Percentiles rank a stretch among this genome's conserved stretches.
Conservation (phyloP, 768 basidiomycete genomes). For the Chiua virens region DNA sequence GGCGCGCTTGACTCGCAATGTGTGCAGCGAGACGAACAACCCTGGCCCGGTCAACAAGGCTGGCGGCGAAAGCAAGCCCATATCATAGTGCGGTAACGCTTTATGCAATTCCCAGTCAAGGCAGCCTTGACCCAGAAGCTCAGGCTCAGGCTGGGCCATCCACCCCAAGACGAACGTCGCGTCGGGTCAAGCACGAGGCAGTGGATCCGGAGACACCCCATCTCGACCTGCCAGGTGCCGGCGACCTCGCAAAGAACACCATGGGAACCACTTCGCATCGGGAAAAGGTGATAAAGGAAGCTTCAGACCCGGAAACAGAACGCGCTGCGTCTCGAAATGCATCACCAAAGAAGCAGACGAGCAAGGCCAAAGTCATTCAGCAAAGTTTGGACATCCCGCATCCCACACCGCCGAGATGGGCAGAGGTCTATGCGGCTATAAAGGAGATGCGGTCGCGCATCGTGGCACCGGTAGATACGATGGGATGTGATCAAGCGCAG, state of each 20-base stretch:
- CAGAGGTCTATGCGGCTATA: slow-evolving; percentile 67
- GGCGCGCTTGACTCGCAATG: slow-evolving; percentile 11
- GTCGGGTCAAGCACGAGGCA: slow-evolving; percentile 32
- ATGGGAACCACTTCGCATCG: background rate
- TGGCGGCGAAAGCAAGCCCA: slow-evolving; percentile 43
- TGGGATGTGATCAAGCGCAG: slow-evolving; percentile 82
- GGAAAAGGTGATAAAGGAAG: background rate
- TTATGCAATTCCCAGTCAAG: slow-evolving; percentile 24
- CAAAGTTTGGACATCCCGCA: slow-evolving; percentile 59
- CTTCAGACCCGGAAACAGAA: background rate
- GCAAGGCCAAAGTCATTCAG: slow-evolving; percentile 57
- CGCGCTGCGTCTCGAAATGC: background rate
- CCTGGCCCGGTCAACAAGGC: slow-evolving; percentile 32
- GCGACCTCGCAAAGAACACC: background rate
- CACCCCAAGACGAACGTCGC: slow-evolving; percentile 16
- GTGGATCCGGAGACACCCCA: background rate
- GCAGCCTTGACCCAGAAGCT: background rate
- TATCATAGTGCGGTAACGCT: slow-evolving; percentile 45
- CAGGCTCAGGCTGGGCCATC: slow-evolving; percentile 16
- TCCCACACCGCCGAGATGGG: slow-evolving; percentile 66
- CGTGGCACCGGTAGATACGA: slow-evolving; percentile 87
- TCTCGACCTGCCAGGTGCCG: background rate
- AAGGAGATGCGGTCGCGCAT: slow-evolving; percentile 72
- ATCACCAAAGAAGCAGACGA: slow-evolving; percentile 35
- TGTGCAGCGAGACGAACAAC: slow-evolving; percentile 22